Evolutionary conservation across 1,284 basidiomycete genomes (phyloP).

Genomic region (Pascua guehoae): DNA sequence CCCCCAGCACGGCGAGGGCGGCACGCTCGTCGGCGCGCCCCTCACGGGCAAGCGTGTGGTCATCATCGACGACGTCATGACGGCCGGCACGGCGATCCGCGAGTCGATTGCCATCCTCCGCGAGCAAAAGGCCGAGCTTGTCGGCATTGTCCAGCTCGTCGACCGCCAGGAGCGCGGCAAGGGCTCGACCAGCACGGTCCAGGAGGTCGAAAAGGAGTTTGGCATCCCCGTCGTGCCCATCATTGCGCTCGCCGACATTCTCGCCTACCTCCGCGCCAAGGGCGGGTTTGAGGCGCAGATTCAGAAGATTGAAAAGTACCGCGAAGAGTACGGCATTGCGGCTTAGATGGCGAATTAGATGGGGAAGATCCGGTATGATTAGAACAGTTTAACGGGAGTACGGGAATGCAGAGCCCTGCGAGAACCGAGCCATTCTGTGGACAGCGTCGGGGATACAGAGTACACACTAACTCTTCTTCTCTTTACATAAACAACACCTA

Average conservation of each 20-base stretch:
- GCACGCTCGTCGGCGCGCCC: slow-evolving; percentile 79
- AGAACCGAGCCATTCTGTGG: background rate
- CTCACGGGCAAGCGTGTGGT: slow-evolving; percentile 80
- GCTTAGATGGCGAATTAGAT: background rate
- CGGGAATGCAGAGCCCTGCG: no score
- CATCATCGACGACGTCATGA: slow-evolving; percentile 95
- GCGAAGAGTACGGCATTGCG: slow-evolving; percentile 67
- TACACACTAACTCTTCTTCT: no score
- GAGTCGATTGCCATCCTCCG: slow-evolving; percentile 70
- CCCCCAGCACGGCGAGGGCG: slow-evolving; percentile 83
- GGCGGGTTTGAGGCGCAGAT: slow-evolving; percentile 64
- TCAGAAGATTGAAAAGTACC: slow-evolving; percentile 72
- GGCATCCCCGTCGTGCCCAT: slow-evolving; percentile 70
- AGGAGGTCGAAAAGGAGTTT: slow-evolving; percentile 76
- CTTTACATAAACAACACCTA: slow-evolving; percentile 8
- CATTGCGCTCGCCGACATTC: slow-evolving; percentile 76
- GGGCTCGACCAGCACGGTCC: slow-evolving; percentile 65
- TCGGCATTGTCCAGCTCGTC: slow-evolving; percentile 85
- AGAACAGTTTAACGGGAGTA: no score
- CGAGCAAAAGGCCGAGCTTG: slow-evolving; percentile 67
- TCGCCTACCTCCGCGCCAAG: slow-evolving; percentile 72
- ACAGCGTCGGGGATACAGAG: background rate
- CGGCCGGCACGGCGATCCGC: slow-evolving; percentile 86
- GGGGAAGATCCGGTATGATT: background rate
- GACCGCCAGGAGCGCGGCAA: slow-evolving; percentile 84